phyloP scores from a whole-genome alignment of 2,329 filamentous ascomycete species.

The Biscogniauxia sp. region DNA sequence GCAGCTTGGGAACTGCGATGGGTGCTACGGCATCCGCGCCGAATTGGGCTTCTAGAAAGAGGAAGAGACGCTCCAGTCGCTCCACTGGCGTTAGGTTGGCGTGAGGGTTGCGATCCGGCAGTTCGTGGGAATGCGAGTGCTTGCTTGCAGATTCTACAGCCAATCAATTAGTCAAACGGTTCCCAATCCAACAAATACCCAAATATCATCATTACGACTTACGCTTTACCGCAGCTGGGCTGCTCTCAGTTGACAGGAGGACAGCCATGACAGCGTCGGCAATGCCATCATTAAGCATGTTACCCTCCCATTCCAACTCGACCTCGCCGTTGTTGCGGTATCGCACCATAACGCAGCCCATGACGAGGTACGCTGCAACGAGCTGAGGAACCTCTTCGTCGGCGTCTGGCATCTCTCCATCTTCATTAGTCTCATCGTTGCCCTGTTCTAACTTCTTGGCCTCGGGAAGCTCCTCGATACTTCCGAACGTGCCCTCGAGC shows the following conservation, averaged over 20 bases:
- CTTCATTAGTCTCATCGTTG: conserved; percentile 30
- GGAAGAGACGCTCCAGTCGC: conserved; percentile 79
- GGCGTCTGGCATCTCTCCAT: conserved; percentile 50
- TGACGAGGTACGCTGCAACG: conserved; percentile 65
- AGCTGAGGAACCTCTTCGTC: conserved; percentile 62
- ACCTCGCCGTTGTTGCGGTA: conserved; percentile 76
- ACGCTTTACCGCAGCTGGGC: conserved; percentile 92
- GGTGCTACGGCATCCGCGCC: conserved; percentile 78
- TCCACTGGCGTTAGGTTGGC: conserved; percentile 69
- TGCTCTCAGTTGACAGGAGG: conserved; percentile 87
- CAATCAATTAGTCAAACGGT: conserved; percentile 13
- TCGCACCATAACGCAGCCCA: conserved; percentile 86
- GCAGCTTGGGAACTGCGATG: conserved; percentile 63
- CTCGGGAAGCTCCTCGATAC: conserved; percentile 68
- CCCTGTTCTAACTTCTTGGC: conserved; percentile 45
- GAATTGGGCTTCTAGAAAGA: conserved; percentile 97
- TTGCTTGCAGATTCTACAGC: conserved; percentile 58
- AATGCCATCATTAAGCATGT: conserved; percentile 95
- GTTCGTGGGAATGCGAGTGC: conserved; percentile 49
- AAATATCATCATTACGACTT: conserved; percentile 36
- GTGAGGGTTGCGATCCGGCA: conserved; percentile 66
- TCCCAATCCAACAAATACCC: not conserved
- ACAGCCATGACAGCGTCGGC: conserved; percentile 97
- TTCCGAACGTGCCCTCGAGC: conserved; percentile 89
- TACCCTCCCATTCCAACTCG: conserved; percentile 95